Evolutionary conservation across 371 early-diverging fungal genomes (phyloP).

Genomic region (Dipsacomyces acuminosporus): DNA sequence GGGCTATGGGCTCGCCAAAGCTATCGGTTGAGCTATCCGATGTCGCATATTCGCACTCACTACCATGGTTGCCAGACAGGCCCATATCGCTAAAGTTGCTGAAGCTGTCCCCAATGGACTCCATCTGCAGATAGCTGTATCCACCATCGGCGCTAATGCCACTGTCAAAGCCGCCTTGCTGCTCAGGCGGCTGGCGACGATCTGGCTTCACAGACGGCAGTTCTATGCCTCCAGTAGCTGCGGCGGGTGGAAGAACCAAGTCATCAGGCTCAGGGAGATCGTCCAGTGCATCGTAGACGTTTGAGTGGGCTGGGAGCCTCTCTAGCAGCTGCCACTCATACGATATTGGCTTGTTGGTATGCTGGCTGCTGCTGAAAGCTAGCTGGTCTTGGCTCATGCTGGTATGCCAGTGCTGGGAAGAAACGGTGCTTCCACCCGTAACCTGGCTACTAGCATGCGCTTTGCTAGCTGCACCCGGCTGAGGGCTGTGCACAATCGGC

Average conservation of each 20-base stretch:
- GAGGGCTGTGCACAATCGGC: background rate
- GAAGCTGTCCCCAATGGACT: slow-evolving; percentile 32
- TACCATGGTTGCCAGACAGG: slow-evolving; percentile 13
- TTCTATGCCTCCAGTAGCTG: background rate
- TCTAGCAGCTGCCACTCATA: no score
- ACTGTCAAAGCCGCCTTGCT: background rate
- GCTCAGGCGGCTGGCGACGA: background rate
- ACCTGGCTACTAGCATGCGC: no score
- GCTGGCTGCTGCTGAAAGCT: no score
- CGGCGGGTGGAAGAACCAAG: slow-evolving; percentile 29
- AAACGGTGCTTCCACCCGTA: slow-evolving; percentile 1
- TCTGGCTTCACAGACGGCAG: background rate
- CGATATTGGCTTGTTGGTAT: no score
- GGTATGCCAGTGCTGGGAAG: slow-evolving; percentile 14
- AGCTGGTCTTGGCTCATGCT: background rate
- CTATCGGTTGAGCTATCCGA: slow-evolving; percentile 39
- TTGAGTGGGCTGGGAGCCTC: background rate
- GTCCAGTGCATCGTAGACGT: slow-evolving; percentile 23
- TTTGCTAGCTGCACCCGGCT: background rate
- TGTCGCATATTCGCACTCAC: slow-evolving; percentile 26
- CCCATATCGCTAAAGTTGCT: slow-evolving; percentile 39
- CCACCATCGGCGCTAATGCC: background rate
- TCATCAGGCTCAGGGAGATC: slow-evolving; percentile 33
- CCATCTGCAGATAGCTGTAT: slow-evolving; percentile 33
- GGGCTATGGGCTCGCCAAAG: slow-evolving; percentile 44